phyloP scores from a whole-genome alignment of 2,329 filamentous ascomycete genomes.

The Epichloe bromicola region DNA sequence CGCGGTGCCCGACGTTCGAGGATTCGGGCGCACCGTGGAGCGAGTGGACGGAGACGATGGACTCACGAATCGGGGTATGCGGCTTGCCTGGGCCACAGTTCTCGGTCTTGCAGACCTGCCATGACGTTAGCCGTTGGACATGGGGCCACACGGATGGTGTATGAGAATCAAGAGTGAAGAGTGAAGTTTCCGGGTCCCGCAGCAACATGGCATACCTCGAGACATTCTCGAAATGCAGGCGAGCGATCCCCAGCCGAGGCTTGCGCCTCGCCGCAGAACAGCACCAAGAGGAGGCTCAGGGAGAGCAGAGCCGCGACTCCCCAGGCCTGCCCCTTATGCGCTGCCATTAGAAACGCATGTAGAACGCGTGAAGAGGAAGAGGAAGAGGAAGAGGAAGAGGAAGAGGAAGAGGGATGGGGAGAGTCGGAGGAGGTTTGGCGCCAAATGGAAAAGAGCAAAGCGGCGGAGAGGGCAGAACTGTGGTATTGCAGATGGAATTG shows the following conservation, averaged over 20 bases:
- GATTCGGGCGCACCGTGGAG: neutral
- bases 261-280: conserved; percentile 31
- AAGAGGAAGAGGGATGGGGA: too few relatives aligned
- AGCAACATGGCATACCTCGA: conserved; percentile 44
- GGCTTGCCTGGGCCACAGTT: conserved; percentile 58
- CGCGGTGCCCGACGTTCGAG: too few relatives aligned
- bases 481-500: neutral
- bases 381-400: neutral
- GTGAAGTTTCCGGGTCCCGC: conserved; percentile 5
- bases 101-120: conserved; percentile 62
- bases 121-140: neutral
- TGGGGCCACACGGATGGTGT: too few relatives aligned
- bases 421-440: neutral
- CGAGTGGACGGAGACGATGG: conserved; percentile 1
- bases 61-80: conserved; percentile 56
- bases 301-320: conserved; percentile 14
- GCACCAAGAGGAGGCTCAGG: conserved; percentile 22
- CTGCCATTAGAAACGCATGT: conserved; percentile 21
- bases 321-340: conserved; percentile 20
- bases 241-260: conserved; percentile 77
- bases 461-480: neutral
- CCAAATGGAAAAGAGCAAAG: neutral
- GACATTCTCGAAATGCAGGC: conserved; percentile 77
- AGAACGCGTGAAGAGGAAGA: conserved; percentile 2
- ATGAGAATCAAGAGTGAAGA: too few relatives aligned